Base-by-base conservation (phyloP, 2,329 filamentous ascomycete genomes). In the Xylaria digitata region DNA sequence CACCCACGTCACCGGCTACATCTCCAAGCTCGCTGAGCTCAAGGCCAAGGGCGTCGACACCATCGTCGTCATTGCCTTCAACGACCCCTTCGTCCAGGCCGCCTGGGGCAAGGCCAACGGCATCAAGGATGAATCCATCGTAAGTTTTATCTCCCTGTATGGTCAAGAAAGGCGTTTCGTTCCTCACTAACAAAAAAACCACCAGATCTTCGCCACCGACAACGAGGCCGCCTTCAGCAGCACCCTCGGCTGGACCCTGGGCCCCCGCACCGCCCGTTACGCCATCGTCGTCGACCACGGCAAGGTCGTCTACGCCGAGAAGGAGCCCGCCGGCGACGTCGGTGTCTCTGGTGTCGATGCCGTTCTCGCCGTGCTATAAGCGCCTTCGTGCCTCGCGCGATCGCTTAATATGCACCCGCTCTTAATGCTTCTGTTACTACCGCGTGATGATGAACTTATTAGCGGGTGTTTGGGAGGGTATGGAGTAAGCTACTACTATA, bases 41-140 rank as follows among this genome's bases (percentile, higher is more conserved):
- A 90, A 89, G 83, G 83, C 83, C 77, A 95, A 95, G 86, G 93
- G 92, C 75, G 91, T 96, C 72, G 93, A 97, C 80, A 81, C 91
- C 70, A 88, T 97, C 75, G 87, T 93, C 72, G 88, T 96, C 77
- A 90, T 96, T 76, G 92, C 93, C 67, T 90, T 84, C 84, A 97
- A 97, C 82, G 94, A 97, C 81, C 84, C 90, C 71, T 96, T 86
- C 78, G 93, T 97, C 80, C 95, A 95, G 92, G 90, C 89, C 75
- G 93, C 92, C 61, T 96, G 92, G 92, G 91, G 89, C 82, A 97
- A 97, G 87, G 93, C 93, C 77, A 95, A 96, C 82, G 85, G 86
- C 60, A 85, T 95, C 77, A 90, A 87, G 77, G 88, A 89, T 71
- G 90, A 95, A 73, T 85, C 79, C 65, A 85, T 88, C 71, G 85